Conservation (phyloP, 169 alveolate genomes). For the Perkinsus chesapeaki region DNA sequence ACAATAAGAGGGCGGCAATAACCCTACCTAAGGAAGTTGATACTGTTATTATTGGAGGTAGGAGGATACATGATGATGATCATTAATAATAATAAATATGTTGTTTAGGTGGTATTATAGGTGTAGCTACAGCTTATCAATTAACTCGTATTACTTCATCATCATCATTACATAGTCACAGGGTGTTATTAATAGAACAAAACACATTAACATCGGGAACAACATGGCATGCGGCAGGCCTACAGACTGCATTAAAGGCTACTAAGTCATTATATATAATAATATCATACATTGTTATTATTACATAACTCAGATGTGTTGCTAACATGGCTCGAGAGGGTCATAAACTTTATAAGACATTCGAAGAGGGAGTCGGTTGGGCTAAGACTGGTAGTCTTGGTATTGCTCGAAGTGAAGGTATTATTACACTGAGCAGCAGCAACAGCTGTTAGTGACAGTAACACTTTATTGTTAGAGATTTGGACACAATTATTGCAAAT, state of each 20-base stretch:
- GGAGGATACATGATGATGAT: background rate
- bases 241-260: slow-evolving; percentile 6
- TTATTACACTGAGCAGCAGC: background rate
- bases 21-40: background rate
- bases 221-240: slow-evolving; percentile 19
- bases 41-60: background rate
- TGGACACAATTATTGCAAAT: background rate
- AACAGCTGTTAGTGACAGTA: background rate
- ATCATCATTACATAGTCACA: too few species aligned
- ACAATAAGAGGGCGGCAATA: background rate
- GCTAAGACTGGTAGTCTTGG: background rate
- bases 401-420: background rate
- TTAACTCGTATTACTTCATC: background rate
- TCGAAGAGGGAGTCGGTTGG: background rate
- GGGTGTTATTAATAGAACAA: background rate
- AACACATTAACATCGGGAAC: slow-evolving; percentile 8
- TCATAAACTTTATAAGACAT: background rate
- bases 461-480: background rate
- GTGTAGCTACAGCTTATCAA: background rate
- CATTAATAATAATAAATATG: background rate
- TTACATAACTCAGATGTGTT: background rate
- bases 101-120: background rate
- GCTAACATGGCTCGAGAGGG: background rate
- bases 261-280: background rate
- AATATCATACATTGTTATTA: background rate